A percentile compares a stretch with the other conserved stretches of the same genome.
phyloP scores from a whole-genome alignment of 2,329 filamentous ascomycete genomes.

The Fusarium denticulatum region DNA sequence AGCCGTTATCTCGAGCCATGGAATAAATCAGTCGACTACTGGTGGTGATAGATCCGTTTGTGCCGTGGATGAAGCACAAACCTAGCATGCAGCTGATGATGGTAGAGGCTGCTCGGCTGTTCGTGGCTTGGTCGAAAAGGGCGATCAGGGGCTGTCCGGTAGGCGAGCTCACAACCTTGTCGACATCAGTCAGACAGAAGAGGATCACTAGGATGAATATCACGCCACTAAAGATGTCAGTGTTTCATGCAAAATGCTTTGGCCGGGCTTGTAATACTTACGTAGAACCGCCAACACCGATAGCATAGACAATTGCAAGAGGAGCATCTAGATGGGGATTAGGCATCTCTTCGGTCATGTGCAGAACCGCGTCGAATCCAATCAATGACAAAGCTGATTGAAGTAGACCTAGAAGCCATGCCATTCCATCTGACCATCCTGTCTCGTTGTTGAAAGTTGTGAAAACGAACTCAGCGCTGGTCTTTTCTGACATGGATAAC shows the following conservation, averaged over 20 bases:
- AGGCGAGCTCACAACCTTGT: background rate
- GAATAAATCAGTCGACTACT: background rate
- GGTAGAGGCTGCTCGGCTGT: background rate
- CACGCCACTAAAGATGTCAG: background rate
- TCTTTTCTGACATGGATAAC: background rate
- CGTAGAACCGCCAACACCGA: background rate
- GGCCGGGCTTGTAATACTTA: background rate
- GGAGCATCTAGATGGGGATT: background rate
- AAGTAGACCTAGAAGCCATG: background rate
- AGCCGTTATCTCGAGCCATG: background rate
- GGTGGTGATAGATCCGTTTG: background rate
- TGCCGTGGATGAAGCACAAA: background rate
- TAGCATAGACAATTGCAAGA: background rate
- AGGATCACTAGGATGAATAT: background rate
- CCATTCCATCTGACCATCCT: background rate
- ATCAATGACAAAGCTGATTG: background rate
- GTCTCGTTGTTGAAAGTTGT: background rate
- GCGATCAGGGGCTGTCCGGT: background rate
- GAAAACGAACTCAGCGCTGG: background rate
- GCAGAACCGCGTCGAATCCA: background rate
- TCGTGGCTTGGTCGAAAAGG: background rate
- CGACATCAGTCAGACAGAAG: background rate
- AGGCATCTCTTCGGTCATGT: background rate
- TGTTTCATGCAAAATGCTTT: rapidly evolving
- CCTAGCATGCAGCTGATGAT: background rate